Conservation (phyloP, 495 filamentous ascomycete genomes). For the Talaromyces adpressus region DNA sequence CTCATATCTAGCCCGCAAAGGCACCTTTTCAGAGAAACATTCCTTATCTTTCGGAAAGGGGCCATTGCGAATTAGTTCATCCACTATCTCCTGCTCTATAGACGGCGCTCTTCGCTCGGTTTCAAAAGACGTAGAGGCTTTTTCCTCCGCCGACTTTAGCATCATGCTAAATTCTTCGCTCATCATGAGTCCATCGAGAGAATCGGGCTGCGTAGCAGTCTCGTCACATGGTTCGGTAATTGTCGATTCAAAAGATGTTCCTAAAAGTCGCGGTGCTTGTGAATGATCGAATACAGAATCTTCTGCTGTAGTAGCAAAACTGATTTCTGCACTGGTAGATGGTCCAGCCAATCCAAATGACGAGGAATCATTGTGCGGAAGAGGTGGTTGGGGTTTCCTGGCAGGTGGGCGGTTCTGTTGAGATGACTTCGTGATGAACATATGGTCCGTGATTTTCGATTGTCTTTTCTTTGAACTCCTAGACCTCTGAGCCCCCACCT, state of each 20-base stretch:
- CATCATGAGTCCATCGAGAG: constrained; percentile 20
- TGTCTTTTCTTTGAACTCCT: constrained; percentile 10
- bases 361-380: neutral
- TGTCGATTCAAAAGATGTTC: constrained; percentile 28
- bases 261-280: neutral
- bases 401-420: neutral
- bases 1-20: constrained; percentile 39
- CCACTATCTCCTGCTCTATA: constrained; percentile 19
- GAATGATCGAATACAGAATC: constrained; percentile 17
- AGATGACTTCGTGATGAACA: constrained; percentile 9
- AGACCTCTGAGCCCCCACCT: constrained; percentile 7
- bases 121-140: neutral
- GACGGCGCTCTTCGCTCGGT: constrained; percentile 4
- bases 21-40: constrained; percentile 20
- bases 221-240: constrained; percentile 22
- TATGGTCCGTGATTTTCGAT: constrained; percentile 14
- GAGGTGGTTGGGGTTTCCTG: neutral
- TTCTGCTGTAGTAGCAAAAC: constrained; percentile 22
- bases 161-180: constrained; percentile 17
- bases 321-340: constrained; percentile 5
- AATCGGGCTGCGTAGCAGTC: constrained; percentile 27
- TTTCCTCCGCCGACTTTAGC: constrained; percentile 9
- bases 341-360: neutral
- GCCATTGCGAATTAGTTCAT: constrained; percentile 20
- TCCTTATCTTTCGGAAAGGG: constrained; percentile 26